Base-by-base conservation (phyloP, 768 basidiomycete species). In the Neoboletus brunneissimus region DNA sequence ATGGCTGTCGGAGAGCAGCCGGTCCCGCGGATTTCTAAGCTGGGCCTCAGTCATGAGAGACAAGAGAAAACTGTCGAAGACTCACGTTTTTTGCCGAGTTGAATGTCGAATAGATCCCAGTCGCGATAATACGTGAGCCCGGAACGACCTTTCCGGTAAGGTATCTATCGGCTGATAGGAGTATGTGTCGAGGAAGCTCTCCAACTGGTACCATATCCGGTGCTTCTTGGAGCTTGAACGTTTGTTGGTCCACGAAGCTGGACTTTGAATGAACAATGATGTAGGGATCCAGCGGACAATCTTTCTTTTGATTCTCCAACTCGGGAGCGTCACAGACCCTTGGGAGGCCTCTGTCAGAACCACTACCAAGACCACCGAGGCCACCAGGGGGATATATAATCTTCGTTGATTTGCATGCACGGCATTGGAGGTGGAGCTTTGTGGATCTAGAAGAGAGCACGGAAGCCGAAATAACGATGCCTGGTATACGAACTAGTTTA, bases 171-270 rank as follows among this genome's bases (percentile, higher is more conserved):
- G 85, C 86, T 29, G 91, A 95, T 25, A 99, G 77, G 49, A 96
- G 80, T 81, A 99, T 94, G 69, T 98, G 97, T 48, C 95, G 76
- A 10, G 97, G 97, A 41, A 99, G 78, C 68, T 99, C 97, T 80
- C 97, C 97, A 25, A 98, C 95, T 0, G 97, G 97, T 1, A 99
- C 97, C 93, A 98, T 97, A 71, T 99, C 97, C 0, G 97, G 97
- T 18, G 96, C 95, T 73, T 99, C 97, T 73, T 99, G 97, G 13
- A 99, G 82, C 71, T 99, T 99, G 64, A 99, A 80, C 12, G 85
- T 90, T 73, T 99, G 97, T 63, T 97, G 94, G 68, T 99, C 97
- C 9, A 94, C 88, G 67, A 98, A 99, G 7, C 83, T 79, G 32
- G 93, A 98, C 73, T 93, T 91, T 37, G 93, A 88, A 72, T 99